Conservation (phyloP, 345 rosid species). For the Diplotaxis tenuifolia region DNA sequence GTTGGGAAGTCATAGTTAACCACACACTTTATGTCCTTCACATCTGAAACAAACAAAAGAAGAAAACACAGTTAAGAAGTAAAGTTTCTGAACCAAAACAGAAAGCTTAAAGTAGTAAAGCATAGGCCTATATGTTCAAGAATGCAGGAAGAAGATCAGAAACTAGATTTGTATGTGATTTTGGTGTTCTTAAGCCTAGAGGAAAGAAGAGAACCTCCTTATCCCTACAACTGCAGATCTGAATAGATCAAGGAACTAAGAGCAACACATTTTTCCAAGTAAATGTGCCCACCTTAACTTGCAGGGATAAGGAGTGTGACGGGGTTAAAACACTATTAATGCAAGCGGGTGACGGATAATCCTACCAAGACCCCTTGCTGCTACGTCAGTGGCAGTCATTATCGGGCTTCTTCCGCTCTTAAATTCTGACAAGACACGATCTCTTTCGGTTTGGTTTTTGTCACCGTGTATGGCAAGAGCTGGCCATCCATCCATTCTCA, state of each 20-base stretch:
- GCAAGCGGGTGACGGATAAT: not conserved
- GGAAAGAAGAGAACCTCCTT: constrained; percentile 45
- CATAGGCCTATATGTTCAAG: not conserved
- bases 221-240: constrained; percentile 70
- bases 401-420: not conserved
- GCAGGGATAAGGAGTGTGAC: not conserved
- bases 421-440: constrained; percentile 60
- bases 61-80: constrained; percentile 23
- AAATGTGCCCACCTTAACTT: not conserved
- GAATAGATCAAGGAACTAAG: not conserved
- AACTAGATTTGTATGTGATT: not conserved
- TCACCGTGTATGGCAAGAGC: constrained; percentile 98
- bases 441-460: constrained; percentile 92
- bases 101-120: not conserved
- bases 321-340: not conserved
- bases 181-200: constrained; percentile 15
- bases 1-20: constrained; percentile 95
- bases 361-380: not conserved
- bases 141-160: constrained; percentile 22
- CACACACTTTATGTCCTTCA: constrained; percentile 98
- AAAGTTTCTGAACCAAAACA: not conserved
- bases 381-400: not conserved
- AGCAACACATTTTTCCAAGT: not conserved
- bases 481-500: constrained; percentile 99
- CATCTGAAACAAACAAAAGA: constrained; percentile 60